A percentile compares a stretch with the other conserved stretches of the same genome.
Evolutionary conservation across 140 eudicot species (phyloP).

Genomic region (Erigeron philadelphicus): DNA sequence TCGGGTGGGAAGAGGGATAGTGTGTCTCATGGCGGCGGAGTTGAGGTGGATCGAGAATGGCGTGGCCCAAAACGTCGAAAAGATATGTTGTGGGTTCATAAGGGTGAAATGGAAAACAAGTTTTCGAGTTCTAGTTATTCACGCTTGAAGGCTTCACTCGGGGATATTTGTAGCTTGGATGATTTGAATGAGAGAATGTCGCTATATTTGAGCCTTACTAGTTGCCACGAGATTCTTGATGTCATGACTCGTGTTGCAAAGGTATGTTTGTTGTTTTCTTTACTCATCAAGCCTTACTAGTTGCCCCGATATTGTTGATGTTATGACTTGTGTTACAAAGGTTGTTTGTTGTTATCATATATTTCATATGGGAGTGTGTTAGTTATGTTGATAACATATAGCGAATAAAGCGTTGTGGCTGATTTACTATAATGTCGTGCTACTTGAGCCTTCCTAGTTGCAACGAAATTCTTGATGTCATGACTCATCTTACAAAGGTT

Average conservation of each 20-base stretch:
- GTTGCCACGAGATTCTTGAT: conserved; percentile 59
- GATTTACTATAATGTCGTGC: no score
- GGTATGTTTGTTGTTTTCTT: conserved; percentile 34
- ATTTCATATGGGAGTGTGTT: no score
- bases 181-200: conserved; percentile 83
- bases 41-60: conserved; percentile 63
- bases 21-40: conserved; percentile 35
- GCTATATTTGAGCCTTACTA: conserved; percentile 53
- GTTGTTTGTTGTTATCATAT: no score
- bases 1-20: conserved; percentile 66
- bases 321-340: no score
- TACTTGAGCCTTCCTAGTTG: no score
- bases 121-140: conserved; percentile 34
- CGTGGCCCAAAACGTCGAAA: conserved; percentile 72
- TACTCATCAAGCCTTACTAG: no score
- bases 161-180: conserved; percentile 77
- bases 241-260: conserved; percentile 75
- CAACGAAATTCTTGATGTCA: no score
- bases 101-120: conserved; percentile 31
- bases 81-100: conserved; percentile 46
- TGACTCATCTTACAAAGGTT: no score
- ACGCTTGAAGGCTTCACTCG: conserved; percentile 47
- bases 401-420: no score
- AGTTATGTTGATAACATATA: no score
- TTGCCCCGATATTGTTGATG: no score